These are phyloP conservation scores for Thielaviopsis cerberus DNA, from an alignment of 2,329 filamentous ascomycete species.

Conservation along the genomic window DNA sequence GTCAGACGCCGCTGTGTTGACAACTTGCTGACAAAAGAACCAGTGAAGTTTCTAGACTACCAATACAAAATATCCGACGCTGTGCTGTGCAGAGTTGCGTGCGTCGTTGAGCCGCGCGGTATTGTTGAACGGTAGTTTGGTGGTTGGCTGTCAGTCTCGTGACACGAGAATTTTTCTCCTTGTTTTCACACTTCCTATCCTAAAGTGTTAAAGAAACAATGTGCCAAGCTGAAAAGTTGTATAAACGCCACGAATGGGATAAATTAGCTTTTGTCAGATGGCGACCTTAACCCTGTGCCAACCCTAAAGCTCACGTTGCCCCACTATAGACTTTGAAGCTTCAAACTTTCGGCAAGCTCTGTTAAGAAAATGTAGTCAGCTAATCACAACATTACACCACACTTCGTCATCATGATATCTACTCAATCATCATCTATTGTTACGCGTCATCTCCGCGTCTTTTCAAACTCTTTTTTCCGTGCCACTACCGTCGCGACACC, in stretches of 20 bases:
- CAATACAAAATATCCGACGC: neutral
- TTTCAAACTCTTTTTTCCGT: too few species aligned
- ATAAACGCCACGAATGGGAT: neutral
- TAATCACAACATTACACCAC: neutral
- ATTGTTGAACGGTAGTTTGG: neutral
- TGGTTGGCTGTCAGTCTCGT: neutral
- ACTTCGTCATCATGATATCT: too few species aligned
- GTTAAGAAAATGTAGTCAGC: neutral
- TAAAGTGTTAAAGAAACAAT: neutral
- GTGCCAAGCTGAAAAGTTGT: neutral
- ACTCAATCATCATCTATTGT: neutral
- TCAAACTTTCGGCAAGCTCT: neutral
- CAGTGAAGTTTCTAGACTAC: neutral
- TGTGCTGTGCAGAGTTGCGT: too few species aligned
- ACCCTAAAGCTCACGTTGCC: neutral
- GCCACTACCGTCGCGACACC: too few species aligned
- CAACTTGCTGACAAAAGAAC: slow-evolving; percentile 5
- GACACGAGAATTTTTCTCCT: neutral
- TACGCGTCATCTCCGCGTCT: too few species aligned
- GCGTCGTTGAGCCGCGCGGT: neutral
- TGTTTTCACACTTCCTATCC: too few species aligned
- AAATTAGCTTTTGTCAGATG: neutral
- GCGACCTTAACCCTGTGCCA: neutral
- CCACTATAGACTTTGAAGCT: neutral
- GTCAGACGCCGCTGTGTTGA: neutral